Evolutionary conservation across 768 basidiomycete genomes (phyloP).

Genomic region (Neoboletus subvelutipes): DNA sequence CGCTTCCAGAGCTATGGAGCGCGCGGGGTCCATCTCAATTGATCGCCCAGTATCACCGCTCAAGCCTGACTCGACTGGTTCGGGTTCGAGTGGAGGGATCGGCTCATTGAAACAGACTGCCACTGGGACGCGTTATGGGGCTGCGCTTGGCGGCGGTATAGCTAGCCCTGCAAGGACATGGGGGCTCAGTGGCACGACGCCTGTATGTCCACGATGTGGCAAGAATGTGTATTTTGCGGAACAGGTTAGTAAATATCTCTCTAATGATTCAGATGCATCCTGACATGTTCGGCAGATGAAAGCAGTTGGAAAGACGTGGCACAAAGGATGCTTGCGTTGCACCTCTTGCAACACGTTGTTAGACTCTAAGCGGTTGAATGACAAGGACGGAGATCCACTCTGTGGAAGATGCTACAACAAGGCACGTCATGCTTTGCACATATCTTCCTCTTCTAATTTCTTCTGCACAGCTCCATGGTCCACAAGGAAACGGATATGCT

Average conservation of each 20-base stretch:
- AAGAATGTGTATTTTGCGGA: conserved; percentile 87
- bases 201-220: conserved; percentile 64
- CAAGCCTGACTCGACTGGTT: conserved; percentile 26
- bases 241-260: conserved; percentile 47
- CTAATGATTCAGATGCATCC: not conserved
- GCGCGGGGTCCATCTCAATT: conserved; percentile 1
- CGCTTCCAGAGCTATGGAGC: conserved; percentile 3
- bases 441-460: not conserved
- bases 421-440: conserved; percentile 29
- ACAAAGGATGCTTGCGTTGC: conserved; percentile 77
- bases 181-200: conserved; percentile 50
- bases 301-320: conserved; percentile 78
- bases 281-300: conserved; percentile 52
- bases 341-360: conserved; percentile 63
- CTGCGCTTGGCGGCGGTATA: conserved; percentile 46
- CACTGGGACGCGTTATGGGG: conserved; percentile 70
- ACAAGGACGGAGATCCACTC: conserved; percentile 71
- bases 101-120: conserved; percentile 40
- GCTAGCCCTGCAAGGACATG: conserved; percentile 47
- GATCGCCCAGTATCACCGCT: conserved; percentile 26
- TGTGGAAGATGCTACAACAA: conserved; percentile 76
- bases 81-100: conserved; percentile 5
- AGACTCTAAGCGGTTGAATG: conserved; percentile 72
- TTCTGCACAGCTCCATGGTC: conserved; percentile 61
- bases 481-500: conserved; percentile 75